phyloP scores from a whole-genome alignment of 352 stramenopile species.

The Globisporangium splendens region DNA sequence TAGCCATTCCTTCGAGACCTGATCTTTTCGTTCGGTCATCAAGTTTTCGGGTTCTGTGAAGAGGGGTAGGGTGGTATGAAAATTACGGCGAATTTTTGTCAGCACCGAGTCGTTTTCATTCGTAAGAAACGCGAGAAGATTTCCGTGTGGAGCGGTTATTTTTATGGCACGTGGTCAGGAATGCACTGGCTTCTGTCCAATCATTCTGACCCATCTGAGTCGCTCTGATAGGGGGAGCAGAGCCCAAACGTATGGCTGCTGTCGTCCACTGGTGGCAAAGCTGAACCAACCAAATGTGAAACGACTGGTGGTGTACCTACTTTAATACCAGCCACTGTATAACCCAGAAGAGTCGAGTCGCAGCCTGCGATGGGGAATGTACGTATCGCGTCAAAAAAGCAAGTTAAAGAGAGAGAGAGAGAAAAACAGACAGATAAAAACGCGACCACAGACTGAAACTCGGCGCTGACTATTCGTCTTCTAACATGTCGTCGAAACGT shows the following conservation, averaged over 20 bases:
- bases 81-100: slow-evolving; percentile 1
- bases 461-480: background rate
- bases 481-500: background rate
- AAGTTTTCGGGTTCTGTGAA: background rate
- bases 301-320: slow-evolving; percentile 6
- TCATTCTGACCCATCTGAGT: slow-evolving; percentile 15
- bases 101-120: background rate
- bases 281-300: slow-evolving; percentile 14
- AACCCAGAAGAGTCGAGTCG: background rate
- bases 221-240: background rate
- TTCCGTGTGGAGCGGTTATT: background rate
- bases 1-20: background rate
- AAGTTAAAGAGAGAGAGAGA: background rate
- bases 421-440: background rate
- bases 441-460: background rate
- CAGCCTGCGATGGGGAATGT: background rate
- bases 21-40: background rate
- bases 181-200: slow-evolving; percentile 9
- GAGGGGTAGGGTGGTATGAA: background rate
- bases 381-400: background rate
- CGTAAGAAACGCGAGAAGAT: slow-evolving; percentile 4
- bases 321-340: slow-evolving; percentile 8
- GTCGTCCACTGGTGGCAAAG: slow-evolving; percentile 10
- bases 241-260: slow-evolving; percentile 9
- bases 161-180: background rate